phyloP scores from a whole-genome alignment of 805 yeast species.

The Komagataella pseudopastoris region DNA sequence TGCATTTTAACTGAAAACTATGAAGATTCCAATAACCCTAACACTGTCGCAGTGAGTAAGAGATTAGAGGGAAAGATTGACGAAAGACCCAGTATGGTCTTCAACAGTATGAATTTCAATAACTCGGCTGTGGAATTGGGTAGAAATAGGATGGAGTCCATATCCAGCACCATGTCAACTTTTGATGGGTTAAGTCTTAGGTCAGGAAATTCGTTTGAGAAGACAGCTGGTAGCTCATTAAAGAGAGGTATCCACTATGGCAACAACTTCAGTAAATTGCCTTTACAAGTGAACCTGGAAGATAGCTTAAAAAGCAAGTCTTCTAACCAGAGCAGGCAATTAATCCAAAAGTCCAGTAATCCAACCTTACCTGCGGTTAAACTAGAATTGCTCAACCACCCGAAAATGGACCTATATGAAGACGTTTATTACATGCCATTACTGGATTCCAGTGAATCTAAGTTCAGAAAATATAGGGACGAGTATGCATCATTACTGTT shows the following conservation, averaged over 20 bases:
- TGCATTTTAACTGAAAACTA: conserved; percentile 47
- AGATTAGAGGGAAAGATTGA: not conserved
- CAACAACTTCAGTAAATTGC: not conserved
- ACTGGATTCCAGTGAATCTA: conserved; percentile 23
- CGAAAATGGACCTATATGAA: conserved; percentile 28
- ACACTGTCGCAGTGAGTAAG: conserved; percentile 24
- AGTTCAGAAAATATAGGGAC: conserved; percentile 32
- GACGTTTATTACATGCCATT: conserved; percentile 25
- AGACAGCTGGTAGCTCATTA: not conserved
- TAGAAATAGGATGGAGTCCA: not conserved
- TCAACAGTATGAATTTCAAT: not conserved
- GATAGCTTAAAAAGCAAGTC: not conserved
- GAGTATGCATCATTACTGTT: conserved; percentile 70
- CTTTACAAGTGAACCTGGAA: not conserved
- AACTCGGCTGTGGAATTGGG: not conserved
- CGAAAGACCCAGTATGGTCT: conserved; percentile 1
- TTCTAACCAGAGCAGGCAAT: not conserved
- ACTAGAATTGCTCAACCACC: conserved; percentile 31
- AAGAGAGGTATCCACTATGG: not conserved
- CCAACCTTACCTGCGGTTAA: conserved; percentile 18
- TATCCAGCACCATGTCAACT: not conserved
- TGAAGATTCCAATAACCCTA: conserved; percentile 11
- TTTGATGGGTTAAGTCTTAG: not conserved
- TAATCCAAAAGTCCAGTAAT: not conserved
- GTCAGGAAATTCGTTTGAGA: not conserved